Conservation (phyloP, 148 eudicot species). For the Camellia sinensis region DNA sequence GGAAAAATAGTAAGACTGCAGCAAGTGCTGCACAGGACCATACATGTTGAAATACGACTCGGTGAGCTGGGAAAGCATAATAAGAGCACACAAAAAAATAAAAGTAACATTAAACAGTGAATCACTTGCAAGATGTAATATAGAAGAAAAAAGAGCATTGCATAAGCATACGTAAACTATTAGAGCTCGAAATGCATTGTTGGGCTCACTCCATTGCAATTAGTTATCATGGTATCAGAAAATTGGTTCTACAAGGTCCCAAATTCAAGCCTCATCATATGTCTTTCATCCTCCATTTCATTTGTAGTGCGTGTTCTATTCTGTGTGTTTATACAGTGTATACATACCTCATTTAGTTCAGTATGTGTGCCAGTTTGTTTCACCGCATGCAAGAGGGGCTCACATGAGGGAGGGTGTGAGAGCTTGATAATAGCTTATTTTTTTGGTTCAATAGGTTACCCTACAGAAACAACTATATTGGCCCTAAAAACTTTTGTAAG, state of each 20-base stretch:
- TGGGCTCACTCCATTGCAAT: not conserved
- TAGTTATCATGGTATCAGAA: not conserved
- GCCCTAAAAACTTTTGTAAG: conserved; percentile 4
- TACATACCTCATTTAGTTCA: not conserved
- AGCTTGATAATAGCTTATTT: not conserved
- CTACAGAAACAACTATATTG: not conserved
- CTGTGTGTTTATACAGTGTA: conserved; percentile 3
- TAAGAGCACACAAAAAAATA: not conserved
- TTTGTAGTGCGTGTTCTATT: not conserved
- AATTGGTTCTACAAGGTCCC: not conserved
- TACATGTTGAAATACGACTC: not conserved
- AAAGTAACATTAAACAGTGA: no score
- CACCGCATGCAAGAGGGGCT: not conserved
- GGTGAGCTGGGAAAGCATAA: not conserved
- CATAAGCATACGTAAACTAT: no score
- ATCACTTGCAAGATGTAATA: no score
- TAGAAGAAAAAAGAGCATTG: no score
- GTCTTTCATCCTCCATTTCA: not conserved
- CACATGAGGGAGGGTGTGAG: not conserved
- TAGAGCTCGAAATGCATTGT: not conserved
- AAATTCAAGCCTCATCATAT: not conserved
- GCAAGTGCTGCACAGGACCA: no score
- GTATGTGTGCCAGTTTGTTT: not conserved
- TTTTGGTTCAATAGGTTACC: conserved; percentile 3
- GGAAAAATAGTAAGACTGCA: not conserved